Conservation (phyloP, 495 filamentous ascomycete genomes). For the Penicillium macrosclerotiorum region DNA sequence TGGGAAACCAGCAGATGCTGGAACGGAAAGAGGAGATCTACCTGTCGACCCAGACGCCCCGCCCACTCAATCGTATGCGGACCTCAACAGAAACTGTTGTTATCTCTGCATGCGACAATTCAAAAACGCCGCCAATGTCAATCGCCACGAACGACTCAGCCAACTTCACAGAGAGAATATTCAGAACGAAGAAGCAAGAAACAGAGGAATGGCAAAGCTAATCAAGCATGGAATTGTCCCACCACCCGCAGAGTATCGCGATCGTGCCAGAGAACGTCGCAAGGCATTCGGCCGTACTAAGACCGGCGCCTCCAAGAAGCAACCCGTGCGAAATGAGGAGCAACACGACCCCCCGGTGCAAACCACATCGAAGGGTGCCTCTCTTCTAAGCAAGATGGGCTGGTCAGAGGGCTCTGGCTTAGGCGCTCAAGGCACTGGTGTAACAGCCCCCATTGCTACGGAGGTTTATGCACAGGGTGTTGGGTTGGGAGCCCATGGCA, state of each 20-base stretch:
- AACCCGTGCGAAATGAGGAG: slow-evolving; percentile 30
- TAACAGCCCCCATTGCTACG: slow-evolving; percentile 72
- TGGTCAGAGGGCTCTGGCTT: slow-evolving; percentile 80
- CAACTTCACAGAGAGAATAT: slow-evolving; percentile 72
- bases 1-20: slow-evolving; percentile 17
- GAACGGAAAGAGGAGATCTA: slow-evolving; percentile 9
- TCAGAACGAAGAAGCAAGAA: slow-evolving; percentile 52
- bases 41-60: slow-evolving; percentile 21
- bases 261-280: slow-evolving; percentile 81
- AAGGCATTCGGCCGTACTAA: slow-evolving; percentile 68
- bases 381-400: slow-evolving; percentile 86
- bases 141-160: slow-evolving; percentile 74
- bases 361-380: slow-evolving; percentile 72
- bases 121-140: slow-evolving; percentile 63
- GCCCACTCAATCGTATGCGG: slow-evolving; percentile 62
- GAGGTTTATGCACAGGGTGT: slow-evolving; percentile 81
- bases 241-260: slow-evolving; percentile 60
- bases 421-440: slow-evolving; percentile 75
- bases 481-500: slow-evolving; percentile 79
- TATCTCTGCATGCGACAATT: slow-evolving; percentile 75
- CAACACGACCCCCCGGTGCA: slow-evolving; percentile 41
- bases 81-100: slow-evolving; percentile 69
- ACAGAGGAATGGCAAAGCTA: slow-evolving; percentile 7
- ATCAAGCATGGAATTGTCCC: slow-evolving; percentile 34
- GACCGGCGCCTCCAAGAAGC: slow-evolving; percentile 32